Evolutionary conservation across 2,329 filamentous ascomycete species (phyloP).

Genomic region (Diaporthe citrichinensis): DNA sequence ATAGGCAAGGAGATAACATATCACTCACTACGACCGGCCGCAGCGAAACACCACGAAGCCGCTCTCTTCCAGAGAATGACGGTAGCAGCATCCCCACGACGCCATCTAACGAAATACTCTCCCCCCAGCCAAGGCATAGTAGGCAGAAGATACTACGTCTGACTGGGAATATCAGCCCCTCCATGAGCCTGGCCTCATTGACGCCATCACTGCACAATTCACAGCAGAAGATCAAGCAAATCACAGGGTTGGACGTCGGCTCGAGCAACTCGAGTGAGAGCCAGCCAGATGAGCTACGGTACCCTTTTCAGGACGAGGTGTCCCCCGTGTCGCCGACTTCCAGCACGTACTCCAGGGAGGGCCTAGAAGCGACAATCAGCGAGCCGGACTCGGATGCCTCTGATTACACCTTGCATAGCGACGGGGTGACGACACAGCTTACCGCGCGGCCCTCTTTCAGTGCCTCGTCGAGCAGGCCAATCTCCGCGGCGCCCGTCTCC

Average conservation of each 20-base stretch:
- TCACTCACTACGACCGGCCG: background rate
- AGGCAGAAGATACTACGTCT: slow-evolving; percentile 44
- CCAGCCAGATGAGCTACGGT: slow-evolving; percentile 9
- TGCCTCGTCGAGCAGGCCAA: background rate
- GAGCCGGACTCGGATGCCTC: slow-evolving; percentile 40
- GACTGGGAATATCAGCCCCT: slow-evolving; percentile 38
- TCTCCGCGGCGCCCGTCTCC: background rate
- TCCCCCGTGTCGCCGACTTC: slow-evolving; percentile 43
- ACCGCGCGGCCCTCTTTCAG: slow-evolving; percentile 9
- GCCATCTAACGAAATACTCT: slow-evolving; percentile 41
- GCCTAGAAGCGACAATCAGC: slow-evolving; percentile 39
- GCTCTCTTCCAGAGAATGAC: slow-evolving; percentile 30
- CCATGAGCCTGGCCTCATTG: slow-evolving; percentile 24
- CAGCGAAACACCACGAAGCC: slow-evolving; percentile 10
- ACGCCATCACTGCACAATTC: slow-evolving; percentile 49
- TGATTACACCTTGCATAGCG: slow-evolving; percentile 29
- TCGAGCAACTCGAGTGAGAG: slow-evolving; percentile 38
- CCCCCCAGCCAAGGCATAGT: slow-evolving; percentile 43
- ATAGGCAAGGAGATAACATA: slow-evolving; percentile 19
- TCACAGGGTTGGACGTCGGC: slow-evolving; percentile 57
- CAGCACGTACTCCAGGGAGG: slow-evolving; percentile 43
- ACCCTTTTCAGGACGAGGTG: slow-evolving; percentile 30
- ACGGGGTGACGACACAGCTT: slow-evolving; percentile 15
- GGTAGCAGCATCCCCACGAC: slow-evolving; percentile 35
- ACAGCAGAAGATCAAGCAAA: slow-evolving; percentile 57